phyloP scores from a whole-genome alignment of 1,284 basidiomycete genomes.

The Peniophora sp. region DNA sequence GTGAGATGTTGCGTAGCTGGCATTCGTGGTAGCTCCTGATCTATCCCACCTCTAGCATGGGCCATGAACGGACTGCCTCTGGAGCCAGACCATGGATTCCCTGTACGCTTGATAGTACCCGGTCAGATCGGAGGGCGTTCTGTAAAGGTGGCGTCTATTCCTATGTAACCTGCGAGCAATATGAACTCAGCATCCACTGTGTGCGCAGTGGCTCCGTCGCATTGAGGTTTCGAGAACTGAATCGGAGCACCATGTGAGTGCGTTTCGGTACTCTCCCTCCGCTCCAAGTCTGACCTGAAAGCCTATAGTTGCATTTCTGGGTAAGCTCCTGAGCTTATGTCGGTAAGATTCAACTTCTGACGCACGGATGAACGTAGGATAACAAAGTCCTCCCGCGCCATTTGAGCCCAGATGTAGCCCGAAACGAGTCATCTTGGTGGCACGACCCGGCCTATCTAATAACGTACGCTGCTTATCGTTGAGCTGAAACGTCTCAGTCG shows the following conservation, averaged over 20 bases:
- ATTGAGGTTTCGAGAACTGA: slow-evolving; percentile 51
- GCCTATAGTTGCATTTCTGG: slow-evolving; percentile 22
- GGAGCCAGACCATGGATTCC: slow-evolving; percentile 62
- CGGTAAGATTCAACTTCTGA: neutral
- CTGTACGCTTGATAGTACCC: slow-evolving; percentile 53
- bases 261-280: slow-evolving; percentile 9
- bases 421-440: slow-evolving; percentile 54
- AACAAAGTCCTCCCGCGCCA: neutral
- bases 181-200: slow-evolving; percentile 16
- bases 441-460: slow-evolving; percentile 49
- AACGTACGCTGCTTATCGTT: slow-evolving; percentile 27
- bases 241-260: slow-evolving; percentile 41
- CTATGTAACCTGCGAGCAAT: slow-evolving; percentile 14
- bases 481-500: too few species aligned
- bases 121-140: slow-evolving; percentile 59
- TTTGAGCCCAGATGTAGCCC: slow-evolving; percentile 22
- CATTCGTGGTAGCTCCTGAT: neutral
- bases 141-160: slow-evolving; percentile 24
- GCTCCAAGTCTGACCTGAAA: slow-evolving; percentile 10
- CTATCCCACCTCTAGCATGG: slow-evolving; percentile 29
- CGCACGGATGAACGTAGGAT: neutral
- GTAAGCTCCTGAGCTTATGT: slow-evolving; percentile 12
- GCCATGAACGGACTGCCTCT: slow-evolving; percentile 55
- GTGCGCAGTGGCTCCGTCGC: slow-evolving; percentile 53
- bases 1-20: slow-evolving; percentile 27